Evolutionary conservation across 73 alveolate genomes (phyloP).

Genomic region (Loxodes magnus): DNA sequence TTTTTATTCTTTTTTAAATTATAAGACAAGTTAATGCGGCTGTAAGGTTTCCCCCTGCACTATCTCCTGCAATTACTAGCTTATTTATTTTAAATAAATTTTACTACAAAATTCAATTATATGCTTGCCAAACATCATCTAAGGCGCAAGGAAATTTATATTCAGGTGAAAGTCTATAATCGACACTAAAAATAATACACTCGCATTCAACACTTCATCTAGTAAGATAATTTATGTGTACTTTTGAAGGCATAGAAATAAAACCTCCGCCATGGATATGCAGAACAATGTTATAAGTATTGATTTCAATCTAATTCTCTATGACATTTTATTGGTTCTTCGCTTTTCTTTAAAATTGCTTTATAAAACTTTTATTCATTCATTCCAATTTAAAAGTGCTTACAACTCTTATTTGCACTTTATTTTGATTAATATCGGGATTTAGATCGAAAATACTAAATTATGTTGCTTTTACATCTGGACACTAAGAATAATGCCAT

Average conservation of each 20-base stretch:
- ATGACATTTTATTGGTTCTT: too few species aligned
- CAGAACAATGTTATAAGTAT: conserved; percentile 23
- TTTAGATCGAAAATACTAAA: too few species aligned
- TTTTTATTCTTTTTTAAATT: conserved; percentile 52
- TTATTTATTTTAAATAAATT: conserved; percentile 32
- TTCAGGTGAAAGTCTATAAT: conserved; percentile 70
- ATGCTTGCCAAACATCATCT: conserved; percentile 75
- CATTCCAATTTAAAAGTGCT: too few species aligned
- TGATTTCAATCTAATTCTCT: too few species aligned
- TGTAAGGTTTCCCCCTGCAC: conserved; percentile 76
- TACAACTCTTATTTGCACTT: too few species aligned
- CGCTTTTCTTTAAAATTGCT: too few species aligned
- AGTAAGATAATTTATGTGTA: conserved; percentile 82
- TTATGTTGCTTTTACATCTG: too few species aligned
- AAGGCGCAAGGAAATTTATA: conserved; percentile 60
- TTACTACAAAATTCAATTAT: conserved; percentile 60
- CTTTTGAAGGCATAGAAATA: conserved; percentile 73
- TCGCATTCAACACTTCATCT: conserved; percentile 74
- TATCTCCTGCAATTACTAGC: conserved; percentile 62
- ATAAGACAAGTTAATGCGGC: conserved; percentile 54
- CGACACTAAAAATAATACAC: conserved; percentile 51
- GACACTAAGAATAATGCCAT: too few species aligned
- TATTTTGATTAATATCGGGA: too few species aligned
- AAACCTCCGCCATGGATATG: conserved; percentile 98
- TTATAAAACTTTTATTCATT: too few species aligned